Conservation (phyloP, 163 green algal species). For the Chlamydomonas reinhardtii region DNA sequence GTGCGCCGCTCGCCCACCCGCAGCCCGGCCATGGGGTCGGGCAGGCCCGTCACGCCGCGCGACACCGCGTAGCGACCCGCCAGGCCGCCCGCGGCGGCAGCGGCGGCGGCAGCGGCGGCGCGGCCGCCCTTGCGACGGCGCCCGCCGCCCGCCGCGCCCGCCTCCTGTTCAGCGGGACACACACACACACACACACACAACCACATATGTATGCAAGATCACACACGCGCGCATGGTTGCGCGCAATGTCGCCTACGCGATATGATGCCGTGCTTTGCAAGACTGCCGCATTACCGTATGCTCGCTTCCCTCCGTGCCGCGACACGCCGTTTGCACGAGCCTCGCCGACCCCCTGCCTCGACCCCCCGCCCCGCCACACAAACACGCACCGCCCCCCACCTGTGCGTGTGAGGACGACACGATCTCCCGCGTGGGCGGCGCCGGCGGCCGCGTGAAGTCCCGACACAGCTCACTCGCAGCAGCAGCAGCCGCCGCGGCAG, state of each 20-base stretch:
- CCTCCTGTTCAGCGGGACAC: too few species aligned
- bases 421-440: constrained; percentile 5
- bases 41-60: constrained; percentile 15
- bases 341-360: too few species aligned
- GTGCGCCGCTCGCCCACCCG: constrained; percentile 25
- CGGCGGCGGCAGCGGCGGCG: neutral
- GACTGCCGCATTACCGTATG: too few species aligned
- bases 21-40: constrained; percentile 34
- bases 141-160: neutral
- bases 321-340: too few species aligned
- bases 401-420: neutral
- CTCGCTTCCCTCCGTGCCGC: too few species aligned
- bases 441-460: constrained; percentile 30
- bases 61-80: constrained; percentile 14
- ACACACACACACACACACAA: too few species aligned
- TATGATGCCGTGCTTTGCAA: too few species aligned
- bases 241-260: too few species aligned
- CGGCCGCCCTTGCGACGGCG: constrained; percentile 14
- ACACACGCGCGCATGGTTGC: too few species aligned
- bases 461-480: constrained; percentile 11
- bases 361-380: neutral
- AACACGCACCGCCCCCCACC: neutral
- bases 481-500: neutral
- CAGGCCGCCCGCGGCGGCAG: neutral
- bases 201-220: too few species aligned